These are phyloP conservation scores for Penicillium sp. DNA, from an alignment of 2,329 filamentous ascomycete genomes.

Conservation along the genomic window DNA sequence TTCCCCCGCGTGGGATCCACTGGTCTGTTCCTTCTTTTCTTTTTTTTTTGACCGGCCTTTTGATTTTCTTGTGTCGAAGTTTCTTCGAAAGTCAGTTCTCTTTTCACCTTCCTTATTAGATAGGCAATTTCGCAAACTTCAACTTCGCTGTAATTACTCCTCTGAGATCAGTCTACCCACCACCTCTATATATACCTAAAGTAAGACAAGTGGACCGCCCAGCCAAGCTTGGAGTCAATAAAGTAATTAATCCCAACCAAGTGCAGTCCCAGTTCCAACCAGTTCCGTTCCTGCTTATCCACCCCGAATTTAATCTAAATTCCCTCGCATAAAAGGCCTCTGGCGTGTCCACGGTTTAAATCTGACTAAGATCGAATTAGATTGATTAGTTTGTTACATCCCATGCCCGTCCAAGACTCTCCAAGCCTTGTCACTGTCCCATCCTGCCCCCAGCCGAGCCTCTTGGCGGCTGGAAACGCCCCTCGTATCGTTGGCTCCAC, in stretches of 20 bases:
- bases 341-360: neutral
- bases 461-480: neutral
- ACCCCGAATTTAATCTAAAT: neutral
- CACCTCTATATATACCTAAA: neutral
- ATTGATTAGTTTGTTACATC: neutral
- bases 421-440: neutral
- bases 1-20: constrained; percentile 28
- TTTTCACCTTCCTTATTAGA: neutral
- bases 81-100: neutral
- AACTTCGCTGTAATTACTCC: neutral
- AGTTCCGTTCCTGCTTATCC: constrained; percentile 18
- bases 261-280: neutral
- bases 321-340: constrained; percentile 12
- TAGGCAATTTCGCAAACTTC: too few species aligned
- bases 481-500: neutral
- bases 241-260: constrained; percentile 21
- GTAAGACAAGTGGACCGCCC: constrained; percentile 17
- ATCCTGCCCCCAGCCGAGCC: neutral
- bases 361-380: neutral
- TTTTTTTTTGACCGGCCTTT: neutral
- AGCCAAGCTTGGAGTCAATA: constrained; percentile 30
- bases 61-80: neutral
- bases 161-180: neutral
- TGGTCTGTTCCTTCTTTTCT: constrained; percentile 5
- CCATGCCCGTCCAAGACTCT: neutral